phyloP scores from a whole-genome alignment of 495 filamentous ascomycete genomes.

The Trichodelitschia bisporula region DNA sequence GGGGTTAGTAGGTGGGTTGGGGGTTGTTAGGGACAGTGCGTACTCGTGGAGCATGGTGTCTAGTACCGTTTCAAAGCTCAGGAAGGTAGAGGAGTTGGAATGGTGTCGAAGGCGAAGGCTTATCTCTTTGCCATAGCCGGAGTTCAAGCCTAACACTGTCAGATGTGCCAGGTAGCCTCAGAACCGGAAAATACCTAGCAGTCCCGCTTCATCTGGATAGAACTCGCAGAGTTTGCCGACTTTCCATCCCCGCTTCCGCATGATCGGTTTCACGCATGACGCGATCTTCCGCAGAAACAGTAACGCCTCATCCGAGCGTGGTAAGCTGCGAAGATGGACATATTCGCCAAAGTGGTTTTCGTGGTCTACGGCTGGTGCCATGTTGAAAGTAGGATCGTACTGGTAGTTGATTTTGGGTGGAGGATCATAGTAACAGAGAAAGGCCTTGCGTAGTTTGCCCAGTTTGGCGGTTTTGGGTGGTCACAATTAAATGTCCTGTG shows the following conservation, averaged over 20 bases:
- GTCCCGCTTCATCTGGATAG: constrained; percentile 45
- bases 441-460: no score
- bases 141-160: constrained; percentile 35
- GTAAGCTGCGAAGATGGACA: constrained; percentile 50
- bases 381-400: no score
- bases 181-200: constrained; percentile 30
- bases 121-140: constrained; percentile 51
- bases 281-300: constrained; percentile 60
- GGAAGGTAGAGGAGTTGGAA: constrained; percentile 48
- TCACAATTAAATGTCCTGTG: no score
- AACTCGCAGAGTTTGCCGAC: constrained; percentile 70
- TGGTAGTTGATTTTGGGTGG: no score
- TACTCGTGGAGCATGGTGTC: constrained; percentile 92
- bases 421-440: no score
- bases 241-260: constrained; percentile 63
- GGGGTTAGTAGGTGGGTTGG: background rate
- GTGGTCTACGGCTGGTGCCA: no score
- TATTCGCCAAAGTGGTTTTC: constrained; percentile 52
- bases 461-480: no score
- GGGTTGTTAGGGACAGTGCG: background rate
- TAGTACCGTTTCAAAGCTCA: constrained; percentile 52
- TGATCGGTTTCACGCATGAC: constrained; percentile 83
- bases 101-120: constrained; percentile 64
- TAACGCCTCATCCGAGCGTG: constrained; percentile 57
- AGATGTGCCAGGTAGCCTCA: background rate